phyloP scores from a whole-genome alignment of 2,329 filamentous ascomycete genomes.

The Celoporthe dispersa region DNA sequence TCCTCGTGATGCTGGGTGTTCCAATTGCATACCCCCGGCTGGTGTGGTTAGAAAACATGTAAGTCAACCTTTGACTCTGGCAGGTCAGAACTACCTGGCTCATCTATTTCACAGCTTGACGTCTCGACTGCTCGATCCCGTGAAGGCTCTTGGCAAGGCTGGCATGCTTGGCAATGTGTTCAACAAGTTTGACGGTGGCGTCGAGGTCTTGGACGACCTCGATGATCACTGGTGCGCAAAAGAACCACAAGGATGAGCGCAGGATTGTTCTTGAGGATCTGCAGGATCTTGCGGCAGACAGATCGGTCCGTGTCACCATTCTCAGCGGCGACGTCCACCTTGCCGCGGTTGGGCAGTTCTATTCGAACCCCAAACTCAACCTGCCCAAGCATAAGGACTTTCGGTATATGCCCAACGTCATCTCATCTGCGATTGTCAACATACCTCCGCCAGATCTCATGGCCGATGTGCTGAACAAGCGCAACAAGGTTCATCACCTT shows the following conservation, averaged over 20 bases:
- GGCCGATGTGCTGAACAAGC: slow-evolving; percentile 89
- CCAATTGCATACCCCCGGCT: slow-evolving; percentile 80
- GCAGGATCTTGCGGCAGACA: slow-evolving; percentile 90
- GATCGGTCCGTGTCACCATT: slow-evolving; percentile 89
- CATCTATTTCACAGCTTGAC: slow-evolving; percentile 66
- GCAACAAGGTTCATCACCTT: slow-evolving; percentile 80
- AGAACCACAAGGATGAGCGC: slow-evolving; percentile 89
- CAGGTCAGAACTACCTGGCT: too few relatives aligned
- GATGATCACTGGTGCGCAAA: slow-evolving; percentile 98
- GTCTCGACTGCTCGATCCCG: slow-evolving; percentile 81
- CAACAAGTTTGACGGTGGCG: slow-evolving; percentile 88
- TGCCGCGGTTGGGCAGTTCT: slow-evolving; percentile 91
- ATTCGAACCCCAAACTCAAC: slow-evolving; percentile 80
- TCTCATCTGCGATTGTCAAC: slow-evolving; percentile 94
- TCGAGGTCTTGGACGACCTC: slow-evolving; percentile 88
- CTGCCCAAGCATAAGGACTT: slow-evolving; percentile 89
- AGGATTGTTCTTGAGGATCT: slow-evolving; percentile 86
- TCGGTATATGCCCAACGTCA: slow-evolving; percentile 94
- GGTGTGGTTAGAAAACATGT: slow-evolving; percentile 75
- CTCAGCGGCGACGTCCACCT: slow-evolving; percentile 93
- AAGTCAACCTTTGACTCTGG: too few relatives aligned
- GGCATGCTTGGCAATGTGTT: slow-evolving; percentile 80
- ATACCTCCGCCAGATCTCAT: slow-evolving; percentile 85
- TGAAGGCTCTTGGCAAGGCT: slow-evolving; percentile 84
- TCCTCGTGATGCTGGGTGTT: slow-evolving; percentile 85